Evolutionary conservation across 1,284 basidiomycete species (phyloP), one percentile per base, ranked within the genome.

Genomic region (Ceratobasidium sp.): DNA sequence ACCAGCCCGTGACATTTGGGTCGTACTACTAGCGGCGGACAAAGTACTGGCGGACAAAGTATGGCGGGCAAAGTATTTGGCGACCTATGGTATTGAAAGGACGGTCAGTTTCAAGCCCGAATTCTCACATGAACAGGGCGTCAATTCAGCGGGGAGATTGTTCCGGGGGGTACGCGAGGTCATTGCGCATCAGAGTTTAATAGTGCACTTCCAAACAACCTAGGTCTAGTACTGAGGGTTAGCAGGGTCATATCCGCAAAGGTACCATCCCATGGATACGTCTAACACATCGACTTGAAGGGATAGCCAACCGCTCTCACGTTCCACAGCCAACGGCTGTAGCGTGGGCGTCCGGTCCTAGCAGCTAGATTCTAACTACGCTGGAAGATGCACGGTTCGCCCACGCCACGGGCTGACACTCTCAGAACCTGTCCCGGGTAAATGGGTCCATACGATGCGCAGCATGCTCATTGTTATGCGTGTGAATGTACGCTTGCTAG

Each of bases 151-250:
- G 25, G 28, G 48, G 51, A 64, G 16, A 64, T 64, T 14, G 62
- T 64, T 40, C 62, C 62, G n/a, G 46, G 28, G n/a, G 6, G 62
- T 28, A 77, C 86, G 87, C 49, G 76, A 77, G 36, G 83, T 78
- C 48, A 81, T 77, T 21, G 83, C 84, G 75, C 86, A 88, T n/a
- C 86, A 86, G 42, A 88, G 77, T 64, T 83, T 76, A 2, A 82
- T 83, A 28, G 86, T 86, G 11, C 81, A 80, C 74, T 85, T 84
- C 86, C 86, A 87, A 28, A 75, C n/a, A n/a, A n/a, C n/a, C n/a
- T 86, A 76, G 46, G 61, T n/a, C n/a, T n/a, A 77, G 73, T 62
- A 75, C 16, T 77, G 74, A 12, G 81, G 78, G 61, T 80, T 75
- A 11, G 33, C 60, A 5, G 78, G 75, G 73, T 80, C 75, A 74